Base-by-base conservation (phyloP, 805 yeast genomes). In the Blastobotrys terrestris region DNA sequence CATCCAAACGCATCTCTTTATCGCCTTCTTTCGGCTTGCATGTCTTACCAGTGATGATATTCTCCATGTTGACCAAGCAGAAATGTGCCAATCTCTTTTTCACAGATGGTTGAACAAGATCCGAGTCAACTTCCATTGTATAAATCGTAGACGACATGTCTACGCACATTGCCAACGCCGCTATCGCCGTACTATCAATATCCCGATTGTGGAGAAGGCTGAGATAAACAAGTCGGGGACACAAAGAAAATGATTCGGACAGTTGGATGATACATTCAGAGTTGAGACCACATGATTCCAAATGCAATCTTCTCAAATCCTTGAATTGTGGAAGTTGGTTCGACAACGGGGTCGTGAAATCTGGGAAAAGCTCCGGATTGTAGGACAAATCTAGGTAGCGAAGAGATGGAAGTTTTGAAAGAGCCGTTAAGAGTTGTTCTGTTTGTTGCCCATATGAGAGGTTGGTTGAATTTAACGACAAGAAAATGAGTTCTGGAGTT, bases 361-460 rank as follows among this genome's bases (percentile, higher is more conserved):
- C 72, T 0, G 90, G 90, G 67, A 89, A 86, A 5, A 90, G 67
- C 44, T 74, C 74, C 16, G 83, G 78, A 63, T 88, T 80, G 56
- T 81, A 79, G 49, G 94, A 84, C 51, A 91, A 64, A 65, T 91
- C 97, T 54, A 91, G 71, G 61, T 84, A 87, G 58, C 79, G 78
- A 57, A 91, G 73, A 65, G 53, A 71, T 75, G 21, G 86, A 72
- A 20, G 83, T 61, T 11, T 77, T 59, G 53, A 77, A 72, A 53
- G 83, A 76, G 54, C 84, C 60, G 50, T 68, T 53, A 42, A 79
- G 73, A 51, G 77, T 72, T 55, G 78, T 83, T 26, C 78, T 76
- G 44, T 75, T 1, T 39, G 41, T 2, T 46, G 54, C 16, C 51
- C 75, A 59, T 80, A 78, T 11, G 74, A 60, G 16, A 85, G 68